Evolutionary conservation across 192 early-diverging fungal genomes (phyloP).

Genomic region (Allomyces arbusculus): DNA sequence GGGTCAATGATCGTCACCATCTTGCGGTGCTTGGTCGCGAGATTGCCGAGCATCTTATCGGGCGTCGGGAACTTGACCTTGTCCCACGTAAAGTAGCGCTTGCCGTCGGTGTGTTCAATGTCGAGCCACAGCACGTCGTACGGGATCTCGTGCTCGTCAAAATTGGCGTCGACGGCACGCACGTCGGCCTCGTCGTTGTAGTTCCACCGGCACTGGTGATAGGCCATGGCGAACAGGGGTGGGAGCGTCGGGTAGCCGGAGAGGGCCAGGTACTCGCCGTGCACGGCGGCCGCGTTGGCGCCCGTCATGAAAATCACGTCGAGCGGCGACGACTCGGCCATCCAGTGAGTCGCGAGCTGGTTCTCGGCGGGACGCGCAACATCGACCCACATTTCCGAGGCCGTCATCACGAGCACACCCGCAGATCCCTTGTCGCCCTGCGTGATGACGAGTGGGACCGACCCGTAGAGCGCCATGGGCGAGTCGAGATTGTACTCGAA

Average conservation of each 20-base stretch:
- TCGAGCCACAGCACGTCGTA: constrained; percentile 98
- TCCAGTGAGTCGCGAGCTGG: constrained; percentile 54
- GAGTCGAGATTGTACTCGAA: constrained; percentile 91
- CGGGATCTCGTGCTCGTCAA: constrained; percentile 81
- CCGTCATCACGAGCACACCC: constrained; percentile 79
- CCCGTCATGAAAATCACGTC: constrained; percentile 68
- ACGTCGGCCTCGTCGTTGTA: constrained; percentile 86
- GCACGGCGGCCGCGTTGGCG: constrained; percentile 39
- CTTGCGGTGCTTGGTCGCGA: constrained; percentile 53
- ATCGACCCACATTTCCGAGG: constrained; percentile 97
- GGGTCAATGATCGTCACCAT: constrained; percentile 94
- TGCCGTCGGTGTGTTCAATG: constrained; percentile 98
- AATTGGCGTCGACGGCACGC: constrained; percentile 53
- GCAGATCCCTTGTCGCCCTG: constrained; percentile 52
- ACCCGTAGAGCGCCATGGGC: constrained; percentile 93
- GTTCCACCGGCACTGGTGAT: constrained; percentile 98
- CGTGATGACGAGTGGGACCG: constrained; percentile 81
- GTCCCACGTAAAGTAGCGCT: constrained; percentile 98
- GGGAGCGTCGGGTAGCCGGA: constrained; percentile 72
- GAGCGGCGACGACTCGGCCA: constrained; percentile 73
- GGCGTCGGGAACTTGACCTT: constrained; percentile 73
- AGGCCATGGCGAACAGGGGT: constrained; percentile 69
- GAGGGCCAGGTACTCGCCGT: constrained; percentile 47
- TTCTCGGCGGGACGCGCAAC: constrained; percentile 44
- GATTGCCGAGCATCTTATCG: constrained; percentile 51